A percentile compares a stretch with the other conserved stretches of the same genome.
Conservation (phyloP, 257 asterid genomes). For the Dorcoceras hygrometricum region DNA sequence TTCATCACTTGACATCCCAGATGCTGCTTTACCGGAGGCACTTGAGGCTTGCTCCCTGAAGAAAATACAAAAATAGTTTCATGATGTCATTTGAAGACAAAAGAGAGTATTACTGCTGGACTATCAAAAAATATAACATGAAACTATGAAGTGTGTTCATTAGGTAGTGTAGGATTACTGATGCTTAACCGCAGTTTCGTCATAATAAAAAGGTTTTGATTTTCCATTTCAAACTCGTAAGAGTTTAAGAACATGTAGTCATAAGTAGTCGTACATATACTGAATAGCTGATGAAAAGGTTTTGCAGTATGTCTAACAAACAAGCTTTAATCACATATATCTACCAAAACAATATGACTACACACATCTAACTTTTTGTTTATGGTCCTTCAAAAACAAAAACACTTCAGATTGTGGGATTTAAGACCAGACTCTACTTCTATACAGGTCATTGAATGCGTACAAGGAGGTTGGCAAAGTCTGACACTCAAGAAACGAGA, state of each 20-base stretch:
- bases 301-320: not conserved
- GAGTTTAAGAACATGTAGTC: not conserved
- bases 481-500: not conserved
- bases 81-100: not conserved
- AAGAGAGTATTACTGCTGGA: not conserved
- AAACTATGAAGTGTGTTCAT: not conserved
- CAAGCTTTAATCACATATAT: not conserved
- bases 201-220: not conserved
- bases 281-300: not conserved
- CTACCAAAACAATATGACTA: not conserved
- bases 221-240: not conserved
- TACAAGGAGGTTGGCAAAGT: not conserved
- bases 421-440: not conserved
- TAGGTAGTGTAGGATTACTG: not conserved
- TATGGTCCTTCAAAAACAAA: not conserved
- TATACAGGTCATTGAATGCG: not conserved
- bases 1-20: conserved; percentile 92
- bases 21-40: conserved; percentile 83
- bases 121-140: not conserved
- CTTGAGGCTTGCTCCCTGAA: conserved; percentile 93
- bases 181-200: not conserved
- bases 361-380: not conserved
- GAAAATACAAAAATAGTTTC: conserved; percentile 11
- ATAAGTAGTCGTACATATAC: not conserved
- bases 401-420: not conserved